phyloP scores from a whole-genome alignment of 768 basidiomycete species.

The Lactarius vividus region DNA sequence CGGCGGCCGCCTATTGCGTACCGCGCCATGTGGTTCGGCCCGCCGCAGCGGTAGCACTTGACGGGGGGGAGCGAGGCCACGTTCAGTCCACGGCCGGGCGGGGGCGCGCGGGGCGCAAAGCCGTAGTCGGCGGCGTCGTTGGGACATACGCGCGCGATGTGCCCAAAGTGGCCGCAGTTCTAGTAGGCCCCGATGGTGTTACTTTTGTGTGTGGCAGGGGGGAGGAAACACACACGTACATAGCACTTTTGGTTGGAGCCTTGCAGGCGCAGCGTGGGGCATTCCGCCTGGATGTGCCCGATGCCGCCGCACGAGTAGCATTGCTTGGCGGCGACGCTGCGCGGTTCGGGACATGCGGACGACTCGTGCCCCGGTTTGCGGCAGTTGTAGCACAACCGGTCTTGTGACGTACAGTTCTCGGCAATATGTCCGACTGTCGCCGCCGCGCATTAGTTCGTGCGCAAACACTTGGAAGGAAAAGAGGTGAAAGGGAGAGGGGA shows the following conservation, averaged over 20 bases:
- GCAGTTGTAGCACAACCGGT: slow-evolving; percentile 92
- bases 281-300: slow-evolving; percentile 87
- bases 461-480: no score
- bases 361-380: slow-evolving; percentile 94
- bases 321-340: slow-evolving; percentile 80
- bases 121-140: slow-evolving; percentile 42
- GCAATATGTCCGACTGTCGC: slow-evolving; percentile 85
- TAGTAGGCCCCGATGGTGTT: no score
- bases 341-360: slow-evolving; percentile 80
- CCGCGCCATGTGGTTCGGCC: slow-evolving; percentile 86
- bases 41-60: slow-evolving; percentile 88
- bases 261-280: slow-evolving; percentile 73
- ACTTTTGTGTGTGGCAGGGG: no score
- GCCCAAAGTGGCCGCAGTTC: slow-evolving; percentile 78
- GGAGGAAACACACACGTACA: slow-evolving; percentile 55
- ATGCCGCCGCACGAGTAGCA: slow-evolving; percentile 93
- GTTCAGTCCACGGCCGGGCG: slow-evolving; percentile 72
- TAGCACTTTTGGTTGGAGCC: slow-evolving; percentile 78
- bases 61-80: slow-evolving; percentile 76
- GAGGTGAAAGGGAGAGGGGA: slow-evolving; percentile 30
- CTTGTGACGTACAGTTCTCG: slow-evolving; percentile 85
- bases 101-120: slow-evolving; percentile 67
- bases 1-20: slow-evolving; percentile 33
- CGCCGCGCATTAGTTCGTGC: slow-evolving; percentile 25
- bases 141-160: slow-evolving; percentile 77